Percentiles rank a stretch among this genome's conserved stretches.
phyloP scores from a whole-genome alignment of 768 basidiomycete species.

The Mycena indigotica region DNA sequence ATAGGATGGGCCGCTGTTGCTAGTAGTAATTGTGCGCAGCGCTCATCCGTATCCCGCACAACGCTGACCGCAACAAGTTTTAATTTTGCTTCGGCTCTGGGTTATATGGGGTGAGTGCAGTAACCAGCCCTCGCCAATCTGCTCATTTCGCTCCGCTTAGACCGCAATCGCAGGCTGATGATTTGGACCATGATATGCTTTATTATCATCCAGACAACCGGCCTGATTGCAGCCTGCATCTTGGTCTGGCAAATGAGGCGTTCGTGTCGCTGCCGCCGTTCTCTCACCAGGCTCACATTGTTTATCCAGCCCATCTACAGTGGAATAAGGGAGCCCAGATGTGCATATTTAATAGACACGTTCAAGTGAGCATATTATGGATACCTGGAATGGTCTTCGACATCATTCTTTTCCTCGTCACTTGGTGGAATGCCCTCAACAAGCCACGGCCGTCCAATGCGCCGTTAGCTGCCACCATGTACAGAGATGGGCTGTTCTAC shows the following conservation, averaged over 20 bases:
- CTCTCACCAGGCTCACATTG: not conserved
- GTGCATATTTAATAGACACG: constrained; percentile 1
- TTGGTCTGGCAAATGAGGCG: constrained; percentile 12
- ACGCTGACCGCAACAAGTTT: constrained; percentile 7
- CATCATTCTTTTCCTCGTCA: constrained; percentile 8
- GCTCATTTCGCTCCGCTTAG: not conserved
- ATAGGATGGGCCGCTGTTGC: constrained; percentile 10
- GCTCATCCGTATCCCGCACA: too few relatives aligned
- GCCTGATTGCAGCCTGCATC: not conserved
- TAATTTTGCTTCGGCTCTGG: constrained; percentile 23
- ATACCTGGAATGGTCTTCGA: constrained; percentile 17
- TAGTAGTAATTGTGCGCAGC: constrained; percentile 19
- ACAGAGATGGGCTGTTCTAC: constrained; percentile 16
- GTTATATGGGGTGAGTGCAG: constrained; percentile 18
- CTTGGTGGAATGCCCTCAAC: constrained; percentile 19
- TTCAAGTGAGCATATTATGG: constrained; percentile 13
- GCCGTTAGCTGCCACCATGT: constrained; percentile 10
- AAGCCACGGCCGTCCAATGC: constrained; percentile 13
- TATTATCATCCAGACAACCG: constrained; percentile 5
- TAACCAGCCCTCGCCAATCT: not conserved
- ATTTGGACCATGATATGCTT: constrained; percentile 6
- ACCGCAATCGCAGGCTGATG: constrained; percentile 17
- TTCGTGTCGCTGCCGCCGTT: not conserved
- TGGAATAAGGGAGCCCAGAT: not conserved
- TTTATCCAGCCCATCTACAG: not conserved